Evolutionary conservation across 805 yeast genomes (phyloP), one percentile per base, ranked within the genome.

Genomic region (Komagataella populi): DNA sequence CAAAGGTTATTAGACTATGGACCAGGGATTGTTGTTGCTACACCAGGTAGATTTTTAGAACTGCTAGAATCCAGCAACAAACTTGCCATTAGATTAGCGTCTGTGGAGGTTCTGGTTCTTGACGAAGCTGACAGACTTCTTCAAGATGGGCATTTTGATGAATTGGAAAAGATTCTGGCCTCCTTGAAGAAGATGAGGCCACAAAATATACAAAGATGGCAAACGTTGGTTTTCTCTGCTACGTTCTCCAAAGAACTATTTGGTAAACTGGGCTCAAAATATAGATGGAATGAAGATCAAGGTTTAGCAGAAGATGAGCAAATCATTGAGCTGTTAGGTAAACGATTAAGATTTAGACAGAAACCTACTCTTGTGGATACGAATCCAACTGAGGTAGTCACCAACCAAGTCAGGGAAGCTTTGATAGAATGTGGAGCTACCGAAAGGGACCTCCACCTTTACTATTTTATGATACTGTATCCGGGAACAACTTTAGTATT

Each of bases 71-170:
- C 74, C 52, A 74, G 72, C 23, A 72, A 78, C 53, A 76, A 71
- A 44, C 54, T 72, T 14, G 65, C 70, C 3, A 61, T 60, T 22
- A 61, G 74, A 53, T 56, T 77, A 50, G 72, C 80, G 10, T 62
- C 70, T 12, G 69, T 77, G 3, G 80, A 76, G 52, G 68, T 72
- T 6, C 51, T 78, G 2, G 96, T 90, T 0, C 71, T 91, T 36
- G 99, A 93, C 71, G 99, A 93, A 66, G 99, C 99, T 10, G 99
- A 93, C 70, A 74, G 99, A 65, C 70, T 93, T 55, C 72, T 93
- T 50, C 96, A 91, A 66, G 96, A 90, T 61, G 97, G 98, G 2
- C 98, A 90, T 67, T 93, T 91, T 63, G 95, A 87, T 54, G 99
- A 93, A 64, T 77, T 93, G 56, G 95, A 84, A 57, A 84, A 81